These are phyloP conservation scores for Umbelopsis isabellina DNA, from an alignment of 192 early-diverging fungal species.

Conservation along the genomic window DNA sequence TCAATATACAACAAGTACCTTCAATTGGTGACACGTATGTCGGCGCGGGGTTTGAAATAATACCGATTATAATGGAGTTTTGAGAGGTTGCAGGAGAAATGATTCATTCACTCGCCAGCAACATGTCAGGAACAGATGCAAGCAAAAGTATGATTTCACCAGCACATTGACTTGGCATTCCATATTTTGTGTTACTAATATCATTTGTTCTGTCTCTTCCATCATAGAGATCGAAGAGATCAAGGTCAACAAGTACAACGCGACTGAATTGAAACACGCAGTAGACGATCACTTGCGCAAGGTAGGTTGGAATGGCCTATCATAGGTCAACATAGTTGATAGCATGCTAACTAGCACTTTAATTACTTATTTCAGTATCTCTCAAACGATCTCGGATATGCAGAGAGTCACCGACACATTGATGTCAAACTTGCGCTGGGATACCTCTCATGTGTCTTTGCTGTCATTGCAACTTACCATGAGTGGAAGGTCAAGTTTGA, in stretches of 20 bases:
- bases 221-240: background rate
- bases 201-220: background rate
- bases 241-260: conserved; percentile 47
- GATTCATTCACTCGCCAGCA: background rate
- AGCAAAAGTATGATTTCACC: background rate
- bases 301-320: conserved; percentile 35
- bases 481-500: conserved; percentile 70
- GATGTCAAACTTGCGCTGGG: conserved; percentile 84
- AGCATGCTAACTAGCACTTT: background rate
- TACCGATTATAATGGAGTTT: too few species aligned
- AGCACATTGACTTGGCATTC: background rate
- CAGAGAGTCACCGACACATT: conserved; percentile 78
- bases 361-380: conserved; percentile 42
- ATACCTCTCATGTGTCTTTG: conserved; percentile 74
- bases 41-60: too few species aligned
- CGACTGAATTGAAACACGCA: conserved; percentile 60
- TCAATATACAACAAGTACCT: too few species aligned
- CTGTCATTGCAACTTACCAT: conserved; percentile 70
- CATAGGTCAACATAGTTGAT: background rate
- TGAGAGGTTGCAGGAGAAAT: too few species aligned
- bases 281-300: conserved; percentile 66
- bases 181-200: background rate
- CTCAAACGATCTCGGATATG: conserved; percentile 51
- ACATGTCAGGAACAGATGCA: background rate
- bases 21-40: too few species aligned